These are phyloP conservation scores for Cerrena zonata DNA, from an alignment of 1,284 basidiomycete genomes.

Conservation along the genomic window DNA sequence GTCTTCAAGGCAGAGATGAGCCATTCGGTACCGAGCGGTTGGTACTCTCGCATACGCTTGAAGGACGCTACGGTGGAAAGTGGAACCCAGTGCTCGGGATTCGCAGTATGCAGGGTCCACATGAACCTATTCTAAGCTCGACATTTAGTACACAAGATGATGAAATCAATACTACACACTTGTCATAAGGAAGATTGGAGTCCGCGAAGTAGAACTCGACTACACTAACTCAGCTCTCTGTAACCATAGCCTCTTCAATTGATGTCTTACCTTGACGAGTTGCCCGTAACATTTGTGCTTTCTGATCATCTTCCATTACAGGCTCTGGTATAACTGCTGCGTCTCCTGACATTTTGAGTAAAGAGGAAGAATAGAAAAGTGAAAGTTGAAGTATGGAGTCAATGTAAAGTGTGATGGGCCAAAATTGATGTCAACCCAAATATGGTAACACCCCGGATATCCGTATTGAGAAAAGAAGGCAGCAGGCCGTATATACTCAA, in stretches of 20 bases:
- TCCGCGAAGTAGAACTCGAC: conserved; percentile 98
- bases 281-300: conserved; percentile 37
- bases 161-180: conserved; percentile 37
- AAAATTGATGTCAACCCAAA: too few species aligned
- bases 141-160: not conserved
- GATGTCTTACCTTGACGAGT: conserved; percentile 40
- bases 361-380: too few species aligned
- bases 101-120: conserved; percentile 80
- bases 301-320: conserved; percentile 16
- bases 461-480: too few species aligned
- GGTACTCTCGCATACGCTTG: conserved; percentile 88
- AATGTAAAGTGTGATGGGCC: too few species aligned
- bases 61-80: conserved; percentile 86
- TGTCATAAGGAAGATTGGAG: conserved; percentile 94
- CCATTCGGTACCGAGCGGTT: conserved; percentile 55
- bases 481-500: too few species aligned
- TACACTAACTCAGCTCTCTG: conserved; percentile 36
- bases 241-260: too few species aligned
- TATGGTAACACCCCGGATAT: too few species aligned
- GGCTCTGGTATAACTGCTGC: conserved; percentile 6
- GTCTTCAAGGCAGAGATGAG: conserved; percentile 60
- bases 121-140: conserved; percentile 71
- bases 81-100: conserved; percentile 85
- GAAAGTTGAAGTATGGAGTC: too few species aligned
- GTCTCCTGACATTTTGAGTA: not conserved